phyloP scores from a whole-genome alignment of 208 protist genomes.

The Lotmaria passim region DNA sequence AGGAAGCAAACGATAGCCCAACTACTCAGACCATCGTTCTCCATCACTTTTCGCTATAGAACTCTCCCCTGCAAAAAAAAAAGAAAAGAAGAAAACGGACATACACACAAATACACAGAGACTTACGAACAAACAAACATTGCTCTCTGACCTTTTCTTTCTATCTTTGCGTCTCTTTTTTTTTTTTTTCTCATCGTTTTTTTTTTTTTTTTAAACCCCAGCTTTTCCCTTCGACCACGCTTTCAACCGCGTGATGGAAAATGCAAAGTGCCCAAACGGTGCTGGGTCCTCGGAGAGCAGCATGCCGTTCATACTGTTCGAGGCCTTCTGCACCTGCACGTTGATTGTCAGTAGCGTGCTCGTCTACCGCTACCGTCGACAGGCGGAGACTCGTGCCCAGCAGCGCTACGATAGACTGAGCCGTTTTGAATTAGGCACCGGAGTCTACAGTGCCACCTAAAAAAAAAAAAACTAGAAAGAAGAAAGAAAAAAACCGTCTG shows the following conservation, averaged over 20 bases:
- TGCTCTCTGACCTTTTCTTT: too few species aligned
- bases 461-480: background rate
- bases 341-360: slow-evolving; percentile 47
- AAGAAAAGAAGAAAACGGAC: too few species aligned
- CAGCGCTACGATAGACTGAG: slow-evolving; percentile 73
- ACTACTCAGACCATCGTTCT: too few species aligned
- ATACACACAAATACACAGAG: too few species aligned
- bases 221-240: background rate
- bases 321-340: slow-evolving; percentile 43
- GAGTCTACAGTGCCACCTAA: slow-evolving; percentile 19
- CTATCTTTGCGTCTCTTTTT: slow-evolving; percentile 14
- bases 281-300: slow-evolving; percentile 10
- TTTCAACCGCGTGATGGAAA: slow-evolving; percentile 2
- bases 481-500: background rate
- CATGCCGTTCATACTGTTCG: slow-evolving; percentile 59
- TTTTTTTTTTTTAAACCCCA: background rate
- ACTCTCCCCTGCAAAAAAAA: too few species aligned
- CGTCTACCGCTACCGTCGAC: slow-evolving; percentile 40
- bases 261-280: slow-evolving; percentile 21
- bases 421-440: slow-evolving; percentile 48
- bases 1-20: too few species aligned
- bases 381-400: slow-evolving; percentile 48
- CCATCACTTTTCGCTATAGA: too few species aligned
- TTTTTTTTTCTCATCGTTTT: slow-evolving; percentile 13
- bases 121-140: too few species aligned